Base-by-base conservation (phyloP, 2,329 filamentous ascomycete genomes). In the Mollisia scopiformis region DNA sequence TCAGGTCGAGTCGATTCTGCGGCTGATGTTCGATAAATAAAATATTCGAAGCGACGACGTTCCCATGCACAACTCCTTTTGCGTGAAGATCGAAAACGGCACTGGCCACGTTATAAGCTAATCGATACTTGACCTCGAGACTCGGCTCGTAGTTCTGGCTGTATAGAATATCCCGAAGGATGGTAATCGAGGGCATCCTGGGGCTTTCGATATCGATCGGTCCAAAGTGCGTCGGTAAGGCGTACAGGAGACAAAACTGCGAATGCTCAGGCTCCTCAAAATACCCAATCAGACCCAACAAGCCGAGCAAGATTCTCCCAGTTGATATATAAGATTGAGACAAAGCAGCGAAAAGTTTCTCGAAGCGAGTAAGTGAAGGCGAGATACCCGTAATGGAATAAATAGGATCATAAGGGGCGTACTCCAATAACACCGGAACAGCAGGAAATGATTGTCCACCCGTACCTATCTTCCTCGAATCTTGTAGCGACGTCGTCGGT, bases 41-140 rank as follows among this genome's bases (percentile, higher is more conserved):
- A 16, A 93, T 81, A 61, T 88, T 91, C 41, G 80, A 83, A 66
- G 87, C 86, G 51, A 84, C 79, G 30, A 94, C 82, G 67, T 90
- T 88, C 4, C 90, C 88, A 73, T 93, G 91, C 0, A 83, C 84
- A 55, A 92, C 84, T 14, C 86, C 85, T 41, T 88, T 82, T 2
- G 84, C 82, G 71, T 93, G 90, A 73, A 93, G 79, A 65, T 90
- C 88, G 69, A 90, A 91, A 33, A 93, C 82, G 3, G 89, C 90
- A 65, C 88, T 88, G 31, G 85, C 85, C 2, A 93, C 79, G 65
- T 91, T 91, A 56, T 89, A 82, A 3, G 90, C 90, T 54, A 94
- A 79, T 14, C 88, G 84, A 69, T 92, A 93, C 68, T 91, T 91
- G 60, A 88, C 87, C 75, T 94, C 91, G 0, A 93, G 78, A 35